A percentile compares a stretch with the other conserved stretches of the same genome.
phyloP scores from a whole-genome alignment of 148 eudicot species.

The Fagopyrum esculentum region DNA sequence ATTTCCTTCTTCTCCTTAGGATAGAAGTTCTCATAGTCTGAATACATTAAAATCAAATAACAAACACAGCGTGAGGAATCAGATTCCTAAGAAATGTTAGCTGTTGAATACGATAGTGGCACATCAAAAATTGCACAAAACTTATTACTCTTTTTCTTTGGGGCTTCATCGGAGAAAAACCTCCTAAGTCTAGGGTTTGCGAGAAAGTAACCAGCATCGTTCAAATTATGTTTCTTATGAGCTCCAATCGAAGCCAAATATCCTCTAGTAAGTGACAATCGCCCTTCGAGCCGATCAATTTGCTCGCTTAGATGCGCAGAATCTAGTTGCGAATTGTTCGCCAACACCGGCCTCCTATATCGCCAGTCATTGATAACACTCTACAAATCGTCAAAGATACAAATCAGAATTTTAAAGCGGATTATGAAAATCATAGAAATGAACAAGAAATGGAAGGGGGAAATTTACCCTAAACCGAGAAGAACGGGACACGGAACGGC shows the following conservation, averaged over 20 bases:
- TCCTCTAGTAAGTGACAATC: slow-evolving; percentile 56
- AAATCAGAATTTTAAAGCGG: slow-evolving; percentile 5
- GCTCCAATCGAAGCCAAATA: slow-evolving; percentile 53
- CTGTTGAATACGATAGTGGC: not conserved
- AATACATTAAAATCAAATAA: not conserved
- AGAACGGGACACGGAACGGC: slow-evolving; percentile 45
- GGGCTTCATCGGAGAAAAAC: slow-evolving; percentile 62
- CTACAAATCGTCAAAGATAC: slow-evolving; percentile 30
- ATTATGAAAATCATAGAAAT: not conserved
- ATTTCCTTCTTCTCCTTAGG: slow-evolving; percentile 84
- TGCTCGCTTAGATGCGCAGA: slow-evolving; percentile 16
- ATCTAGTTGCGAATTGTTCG: slow-evolving; percentile 22
- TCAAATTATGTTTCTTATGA: slow-evolving; percentile 26
- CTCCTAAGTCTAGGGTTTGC: slow-evolving; percentile 48
- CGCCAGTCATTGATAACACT: slow-evolving; percentile 39
- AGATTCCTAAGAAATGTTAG: not conserved
- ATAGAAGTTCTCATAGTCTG: slow-evolving; percentile 77
- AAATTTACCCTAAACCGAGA: slow-evolving; percentile 37
- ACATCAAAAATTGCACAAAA: slow-evolving; percentile 4
- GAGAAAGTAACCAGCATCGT: slow-evolving; percentile 35
- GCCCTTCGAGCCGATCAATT: slow-evolving; percentile 26
- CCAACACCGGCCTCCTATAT: slow-evolving; percentile 28
- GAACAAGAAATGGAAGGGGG: not conserved
- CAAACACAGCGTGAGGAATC: not conserved
- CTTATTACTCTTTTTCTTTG: slow-evolving; percentile 79